These are phyloP conservation scores for Mallotus nudiflorus DNA, from an alignment of 345 rosid species.

Conservation along the genomic window DNA sequence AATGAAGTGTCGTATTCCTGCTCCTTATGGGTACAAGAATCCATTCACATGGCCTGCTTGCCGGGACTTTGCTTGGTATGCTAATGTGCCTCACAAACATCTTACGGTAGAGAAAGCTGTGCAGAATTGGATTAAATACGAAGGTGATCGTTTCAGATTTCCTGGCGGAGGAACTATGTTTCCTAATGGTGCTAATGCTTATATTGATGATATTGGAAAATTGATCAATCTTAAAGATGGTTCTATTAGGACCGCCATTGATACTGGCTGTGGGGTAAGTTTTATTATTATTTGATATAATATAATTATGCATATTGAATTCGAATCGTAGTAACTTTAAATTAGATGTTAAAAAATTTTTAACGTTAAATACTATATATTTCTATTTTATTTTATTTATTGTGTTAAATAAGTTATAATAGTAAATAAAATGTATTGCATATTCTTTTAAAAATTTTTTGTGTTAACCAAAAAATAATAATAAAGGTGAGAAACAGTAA, in stretches of 20 bases:
- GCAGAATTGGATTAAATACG: constrained; percentile 54
- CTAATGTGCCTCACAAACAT: constrained; percentile 52
- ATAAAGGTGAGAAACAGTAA: no score
- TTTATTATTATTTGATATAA: background rate
- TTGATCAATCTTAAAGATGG: constrained; percentile 31
- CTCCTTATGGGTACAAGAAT: constrained; percentile 32
- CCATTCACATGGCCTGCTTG: constrained; percentile 50
- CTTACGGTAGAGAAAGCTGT: constrained; percentile 58
- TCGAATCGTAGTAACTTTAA: no score
- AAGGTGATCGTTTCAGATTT: constrained; percentile 44
- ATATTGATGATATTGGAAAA: constrained; percentile 37
- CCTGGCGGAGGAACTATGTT: constrained; percentile 63
- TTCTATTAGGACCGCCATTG: constrained; percentile 34
- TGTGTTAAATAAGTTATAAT: no score
- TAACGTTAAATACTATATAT: no score
- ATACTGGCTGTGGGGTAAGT: constrained; percentile 36
- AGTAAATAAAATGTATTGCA: no score
- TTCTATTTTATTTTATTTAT: no score
- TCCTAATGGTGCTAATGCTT: constrained; percentile 52
- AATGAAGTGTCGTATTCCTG: constrained; percentile 29
- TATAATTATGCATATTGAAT: no score
- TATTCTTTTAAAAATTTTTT: no score
- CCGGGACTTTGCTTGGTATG: constrained; percentile 49
- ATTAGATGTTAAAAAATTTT: no score
- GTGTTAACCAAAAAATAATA: no score